Base-by-base conservation (phyloP, 2,329 filamentous ascomycete species). In the Fusarium pininemorale region DNA sequence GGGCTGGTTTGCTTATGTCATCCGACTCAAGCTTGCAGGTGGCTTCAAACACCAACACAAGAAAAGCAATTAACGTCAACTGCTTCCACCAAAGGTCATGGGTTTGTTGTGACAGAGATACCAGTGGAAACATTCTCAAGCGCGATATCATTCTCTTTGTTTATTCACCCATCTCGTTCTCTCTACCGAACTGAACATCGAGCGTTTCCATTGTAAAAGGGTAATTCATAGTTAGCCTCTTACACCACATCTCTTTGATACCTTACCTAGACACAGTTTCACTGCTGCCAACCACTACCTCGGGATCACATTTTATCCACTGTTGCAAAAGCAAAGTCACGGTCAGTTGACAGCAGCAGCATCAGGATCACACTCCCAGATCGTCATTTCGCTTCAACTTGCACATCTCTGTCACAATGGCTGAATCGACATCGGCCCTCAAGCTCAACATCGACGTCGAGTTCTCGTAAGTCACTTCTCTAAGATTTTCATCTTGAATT, bases 381-480 rank as follows among this genome's bases (percentile, higher is more conserved):
- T 62, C 53, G 48, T 50, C 66, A 65, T 67, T 15, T 64, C 30
- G 13, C 45, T 62, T 62, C 65, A 47, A 47, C 44, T 67, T 68
- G 45, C 20, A 64, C 54, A 55, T 41, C 35, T 41, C 24, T 22
- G 47, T 59, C 66, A 28, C 42, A 63, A 78, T 78, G 75, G 66
- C 61, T 61, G 68, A 72, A 44, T 48, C 59, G 10, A 65, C 55
- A 39, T 64, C 66, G 57, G 44, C 60, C 78, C 74, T 81, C 39
- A 81, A 81, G 15, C 83, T 94, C 56, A 81, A 87, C 28, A 87
- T 96, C 74, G 89, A 88, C 10, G 90, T 96, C 35, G 94, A 96
- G 81, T 96, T 96, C 79, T 87, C 84, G 85, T 86, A 80, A 80
- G 85, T 82, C 51, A 51, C 64, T 71, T 74, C 70, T 65, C 41